These are phyloP conservation scores for Chalciporus sphaerocephalus DNA, from an alignment of 768 basidiomycete genomes.

Conservation along the genomic window DNA sequence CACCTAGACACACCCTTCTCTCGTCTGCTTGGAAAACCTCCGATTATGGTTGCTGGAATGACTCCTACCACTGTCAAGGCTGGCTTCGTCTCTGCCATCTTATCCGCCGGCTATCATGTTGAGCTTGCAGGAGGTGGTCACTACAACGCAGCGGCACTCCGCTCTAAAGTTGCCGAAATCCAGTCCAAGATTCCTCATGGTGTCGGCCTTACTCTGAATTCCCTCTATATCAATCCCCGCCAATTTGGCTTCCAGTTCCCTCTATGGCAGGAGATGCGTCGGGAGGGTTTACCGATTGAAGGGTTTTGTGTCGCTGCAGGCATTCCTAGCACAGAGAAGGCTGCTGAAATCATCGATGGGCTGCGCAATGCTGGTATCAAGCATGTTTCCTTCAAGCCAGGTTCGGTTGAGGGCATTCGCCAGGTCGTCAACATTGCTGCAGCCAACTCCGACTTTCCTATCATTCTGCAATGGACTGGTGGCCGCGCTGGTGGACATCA, in stretches of 20 bases:
- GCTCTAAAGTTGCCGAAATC: conserved; percentile 89
- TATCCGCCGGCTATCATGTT: conserved; percentile 91
- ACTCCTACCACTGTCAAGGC: conserved; percentile 95
- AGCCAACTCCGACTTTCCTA: conserved; percentile 91
- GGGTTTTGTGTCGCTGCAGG: conserved; percentile 99
- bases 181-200: conserved; percentile 80
- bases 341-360: conserved; percentile 89
- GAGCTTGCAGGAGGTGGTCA: conserved; percentile 98
- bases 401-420: conserved; percentile 94
- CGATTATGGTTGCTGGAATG: conserved; percentile 99
- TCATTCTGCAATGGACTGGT: conserved; percentile 99
- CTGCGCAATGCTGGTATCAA: conserved; percentile 82
- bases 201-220: conserved; percentile 89
- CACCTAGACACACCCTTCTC: conserved; percentile 97
- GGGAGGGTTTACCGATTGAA: conserved; percentile 92
- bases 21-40: conserved; percentile 91
- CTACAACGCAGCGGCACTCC: conserved; percentile 86
- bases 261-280: conserved; percentile 95
- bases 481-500: conserved; percentile 98
- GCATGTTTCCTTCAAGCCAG: conserved; percentile 97
- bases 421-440: conserved; percentile 96
- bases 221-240: conserved; percentile 96
- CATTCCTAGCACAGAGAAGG: conserved; percentile 95
- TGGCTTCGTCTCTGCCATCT: conserved; percentile 89
- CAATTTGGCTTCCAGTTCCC: conserved; percentile 98